These are phyloP conservation scores for Tylopilus rubrobrunneus DNA, from an alignment of 768 basidiomycete genomes.

Conservation along the genomic window DNA sequence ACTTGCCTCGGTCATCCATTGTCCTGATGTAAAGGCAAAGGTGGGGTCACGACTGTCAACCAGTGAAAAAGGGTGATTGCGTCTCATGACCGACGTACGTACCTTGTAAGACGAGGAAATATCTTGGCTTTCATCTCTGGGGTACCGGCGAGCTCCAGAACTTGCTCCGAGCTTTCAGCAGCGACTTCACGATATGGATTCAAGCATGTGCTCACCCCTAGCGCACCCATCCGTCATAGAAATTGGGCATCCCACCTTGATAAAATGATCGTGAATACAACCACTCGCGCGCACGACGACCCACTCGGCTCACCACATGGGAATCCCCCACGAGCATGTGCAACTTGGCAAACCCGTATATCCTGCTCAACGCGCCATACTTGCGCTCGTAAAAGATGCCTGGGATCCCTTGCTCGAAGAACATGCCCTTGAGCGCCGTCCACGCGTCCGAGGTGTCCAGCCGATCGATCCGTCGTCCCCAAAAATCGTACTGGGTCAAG, in stretches of 20 bases:
- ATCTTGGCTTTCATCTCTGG: slow-evolving; percentile 55
- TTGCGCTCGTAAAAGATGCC: slow-evolving; percentile 66
- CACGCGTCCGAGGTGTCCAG: slow-evolving; percentile 73
- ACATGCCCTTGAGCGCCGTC: slow-evolving; percentile 59
- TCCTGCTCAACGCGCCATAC: slow-evolving; percentile 55
- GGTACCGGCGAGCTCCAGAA: slow-evolving; percentile 64
- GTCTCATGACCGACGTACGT: neutral
- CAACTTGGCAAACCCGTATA: slow-evolving; percentile 64
- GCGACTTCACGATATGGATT: neutral
- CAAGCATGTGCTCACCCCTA: slow-evolving; percentile 36
- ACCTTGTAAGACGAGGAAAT: slow-evolving; percentile 61
- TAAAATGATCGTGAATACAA: neutral
- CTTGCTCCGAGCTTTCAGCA: slow-evolving; percentile 24
- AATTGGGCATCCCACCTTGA: slow-evolving; percentile 67
- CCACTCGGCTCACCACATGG: slow-evolving; percentile 45
- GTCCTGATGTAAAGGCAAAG: slow-evolving; percentile 65
- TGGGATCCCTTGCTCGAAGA: slow-evolving; percentile 64
- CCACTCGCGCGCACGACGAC: neutral
- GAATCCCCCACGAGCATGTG: slow-evolving; percentile 60
- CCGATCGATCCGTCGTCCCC: slow-evolving; percentile 61
- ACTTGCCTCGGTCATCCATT: slow-evolving; percentile 79
- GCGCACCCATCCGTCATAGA: slow-evolving; percentile 81
- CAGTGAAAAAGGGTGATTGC: neutral
- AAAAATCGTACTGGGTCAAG: slow-evolving; percentile 70
- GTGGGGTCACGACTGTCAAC: slow-evolving; percentile 54